phyloP scores from a whole-genome alignment of 2,329 filamentous ascomycete genomes.

The Botrytis medusae region DNA sequence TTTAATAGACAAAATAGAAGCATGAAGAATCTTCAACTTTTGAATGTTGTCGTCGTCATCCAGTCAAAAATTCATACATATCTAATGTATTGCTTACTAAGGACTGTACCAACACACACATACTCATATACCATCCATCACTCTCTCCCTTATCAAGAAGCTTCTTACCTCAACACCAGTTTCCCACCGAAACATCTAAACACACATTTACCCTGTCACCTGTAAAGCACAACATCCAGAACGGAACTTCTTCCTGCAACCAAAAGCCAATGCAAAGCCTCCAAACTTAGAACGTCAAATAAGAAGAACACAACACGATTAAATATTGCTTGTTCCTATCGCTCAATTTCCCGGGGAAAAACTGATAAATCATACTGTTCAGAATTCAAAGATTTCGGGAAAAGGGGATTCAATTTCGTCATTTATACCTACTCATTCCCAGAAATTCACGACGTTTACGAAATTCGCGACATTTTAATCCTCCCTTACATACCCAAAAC shows the following conservation, averaged over 20 bases:
- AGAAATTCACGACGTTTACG: not conserved
- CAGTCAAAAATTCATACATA: not conserved
- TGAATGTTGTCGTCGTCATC: not conserved
- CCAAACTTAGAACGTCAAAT: not conserved
- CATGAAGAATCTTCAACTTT: not conserved
- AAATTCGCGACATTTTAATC: conserved; percentile 5
- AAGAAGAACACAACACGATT: not conserved
- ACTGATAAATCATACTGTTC: not conserved
- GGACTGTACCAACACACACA: not conserved
- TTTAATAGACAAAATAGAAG: not conserved
- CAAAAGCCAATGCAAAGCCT: not conserved
- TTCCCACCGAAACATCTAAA: not conserved
- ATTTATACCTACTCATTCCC: not conserved
- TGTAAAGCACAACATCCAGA: not conserved
- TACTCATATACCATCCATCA: not conserved
- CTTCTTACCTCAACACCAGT: not conserved
- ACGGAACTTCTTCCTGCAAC: conserved; percentile 1
- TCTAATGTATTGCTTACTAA: not conserved
- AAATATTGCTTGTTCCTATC: conserved; percentile 1
- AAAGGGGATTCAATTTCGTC: not conserved
- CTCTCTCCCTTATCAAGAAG: not conserved
- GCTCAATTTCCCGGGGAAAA: not conserved
- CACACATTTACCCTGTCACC: not conserved
- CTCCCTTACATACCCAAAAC: not conserved
- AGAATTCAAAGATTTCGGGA: not conserved